Evolutionary conservation across 2,329 filamentous ascomycete species (phyloP), one percentile per base, ranked within the genome.

Genomic region (Cercospora berteroae): DNA sequence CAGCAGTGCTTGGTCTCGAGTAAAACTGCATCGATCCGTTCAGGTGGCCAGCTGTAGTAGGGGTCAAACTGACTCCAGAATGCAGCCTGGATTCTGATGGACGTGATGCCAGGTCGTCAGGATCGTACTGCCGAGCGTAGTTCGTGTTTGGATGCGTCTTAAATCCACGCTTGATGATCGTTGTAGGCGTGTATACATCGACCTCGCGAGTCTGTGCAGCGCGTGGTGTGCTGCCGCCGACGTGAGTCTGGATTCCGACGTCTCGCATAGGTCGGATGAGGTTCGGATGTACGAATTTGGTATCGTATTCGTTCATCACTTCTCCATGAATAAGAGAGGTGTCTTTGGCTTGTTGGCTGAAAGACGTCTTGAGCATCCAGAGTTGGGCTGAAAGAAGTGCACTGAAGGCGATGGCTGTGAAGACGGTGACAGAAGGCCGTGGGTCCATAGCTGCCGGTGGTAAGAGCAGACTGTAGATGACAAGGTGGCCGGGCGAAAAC

Each of bases 271-370:
- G 83, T 7, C 90, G 91, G 73, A 96, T 91, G n/a, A 96, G 87
- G 10, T 89, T 86, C 2, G 95, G 95, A 75, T 96, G 93, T 0
- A 99, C 95, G 76, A 90, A 97, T 81, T 99, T 99, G 73, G 88
- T 92, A 77, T 98, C 93, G 77, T 99, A 99, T 80, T 99, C 95
- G 77, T 93, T 90, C 80, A 98, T 85, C 5, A 98, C 94, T 79
- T 98, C 92, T 73, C 90, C 93, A 73, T 96, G 93, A 67, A 99
- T 90, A 57, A 97, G 85, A 2, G 89, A 85, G 1, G 87, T 88
- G 78, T 99, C 95, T 77, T 93, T 96, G 68, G 87, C 88, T 78
- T 98, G 94, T 77, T 94, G 94, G 3, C 87, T 85, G 79, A 94
- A 98, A 36, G 85, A 88, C 2, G 85, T 86, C 68, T 90, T 89